phyloP scores from a whole-genome alignment of 768 basidiomycete genomes.

The Boletus rex-veris region DNA sequence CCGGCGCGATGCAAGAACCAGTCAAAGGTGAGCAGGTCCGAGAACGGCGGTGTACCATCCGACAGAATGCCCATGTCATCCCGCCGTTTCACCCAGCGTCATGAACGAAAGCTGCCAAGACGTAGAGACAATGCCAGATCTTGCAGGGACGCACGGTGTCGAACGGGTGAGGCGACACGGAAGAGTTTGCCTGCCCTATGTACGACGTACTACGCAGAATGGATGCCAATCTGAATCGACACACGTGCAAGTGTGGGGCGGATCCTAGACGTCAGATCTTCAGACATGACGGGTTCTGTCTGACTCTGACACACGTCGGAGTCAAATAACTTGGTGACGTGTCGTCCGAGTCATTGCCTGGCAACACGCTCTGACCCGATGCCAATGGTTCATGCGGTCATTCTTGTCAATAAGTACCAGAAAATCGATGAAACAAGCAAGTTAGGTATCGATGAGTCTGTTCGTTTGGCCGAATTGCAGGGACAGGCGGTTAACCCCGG shows the following conservation, averaged over 20 bases:
- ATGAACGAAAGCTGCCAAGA: constrained; percentile 39
- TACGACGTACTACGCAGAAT: too few relatives aligned
- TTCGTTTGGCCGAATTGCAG: not conserved
- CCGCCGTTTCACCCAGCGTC: constrained; percentile 32
- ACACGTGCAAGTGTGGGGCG: too few relatives aligned
- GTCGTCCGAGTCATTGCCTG: not conserved
- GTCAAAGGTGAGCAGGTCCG: constrained; percentile 36
- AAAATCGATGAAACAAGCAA: not conserved
- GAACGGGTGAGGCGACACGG: too few relatives aligned
- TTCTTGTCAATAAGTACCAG: not conserved
- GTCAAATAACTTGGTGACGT: too few relatives aligned
- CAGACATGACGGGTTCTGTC: too few relatives aligned
- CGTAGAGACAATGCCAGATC: too few relatives aligned
- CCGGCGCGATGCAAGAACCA: constrained; percentile 45
- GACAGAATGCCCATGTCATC: not conserved
- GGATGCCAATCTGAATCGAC: too few relatives aligned
- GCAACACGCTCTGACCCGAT: not conserved
- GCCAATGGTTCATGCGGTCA: not conserved
- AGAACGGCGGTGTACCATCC: constrained; percentile 37
- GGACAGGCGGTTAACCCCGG: not conserved
- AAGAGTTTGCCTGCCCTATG: too few relatives aligned
- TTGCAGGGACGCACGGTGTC: too few relatives aligned
- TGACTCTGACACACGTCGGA: too few relatives aligned
- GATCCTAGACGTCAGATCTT: too few relatives aligned
- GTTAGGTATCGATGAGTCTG: not conserved